A percentile compares a stretch with the other conserved stretches of the same genome.
These are phyloP conservation scores for Eruca vesicaria DNA, from an alignment of 441 rosid species.

Conservation along the genomic window DNA sequence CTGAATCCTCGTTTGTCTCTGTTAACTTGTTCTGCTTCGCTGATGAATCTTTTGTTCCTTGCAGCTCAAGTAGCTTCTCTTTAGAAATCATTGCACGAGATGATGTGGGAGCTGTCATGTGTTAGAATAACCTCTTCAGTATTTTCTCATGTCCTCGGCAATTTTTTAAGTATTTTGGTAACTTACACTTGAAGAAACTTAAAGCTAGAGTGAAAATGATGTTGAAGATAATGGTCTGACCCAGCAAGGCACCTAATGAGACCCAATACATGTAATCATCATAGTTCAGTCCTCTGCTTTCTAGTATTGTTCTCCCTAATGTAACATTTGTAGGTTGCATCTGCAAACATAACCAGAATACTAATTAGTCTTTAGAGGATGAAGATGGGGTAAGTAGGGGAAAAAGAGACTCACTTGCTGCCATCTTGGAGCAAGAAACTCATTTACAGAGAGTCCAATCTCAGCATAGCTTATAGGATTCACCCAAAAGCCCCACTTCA, in stretches of 20 bases:
- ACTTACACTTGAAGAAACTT: constrained; percentile 46
- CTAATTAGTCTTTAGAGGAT: neutral
- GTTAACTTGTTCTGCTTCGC: constrained; percentile 5
- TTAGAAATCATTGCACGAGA: constrained; percentile 43
- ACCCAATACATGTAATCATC: constrained; percentile 37
- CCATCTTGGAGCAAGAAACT: constrained; percentile 54
- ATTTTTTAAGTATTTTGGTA: neutral
- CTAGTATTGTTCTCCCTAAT: constrained; percentile 38
- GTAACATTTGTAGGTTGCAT: constrained; percentile 34
- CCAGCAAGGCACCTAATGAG: constrained; percentile 45
- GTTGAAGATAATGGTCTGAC: constrained; percentile 40
- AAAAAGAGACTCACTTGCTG: constrained; percentile 37
- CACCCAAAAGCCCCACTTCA: constrained; percentile 54
- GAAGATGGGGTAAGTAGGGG: neutral
- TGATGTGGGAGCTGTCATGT: constrained; percentile 38
- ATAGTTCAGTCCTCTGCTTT: constrained; percentile 46
- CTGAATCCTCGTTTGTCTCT: neutral
- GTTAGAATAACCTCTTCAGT: neutral
- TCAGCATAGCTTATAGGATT: constrained; percentile 47
- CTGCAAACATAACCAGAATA: constrained; percentile 14
- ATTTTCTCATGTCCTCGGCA: neutral
- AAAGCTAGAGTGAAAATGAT: constrained; percentile 46
- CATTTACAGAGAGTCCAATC: constrained; percentile 47
- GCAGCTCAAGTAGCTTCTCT: constrained; percentile 37
- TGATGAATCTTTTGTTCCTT: constrained; percentile 26